Evolutionary conservation across 176 grass and related monocot genomes (phyloP).

Genomic region (Bothriochloa decipiens): DNA sequence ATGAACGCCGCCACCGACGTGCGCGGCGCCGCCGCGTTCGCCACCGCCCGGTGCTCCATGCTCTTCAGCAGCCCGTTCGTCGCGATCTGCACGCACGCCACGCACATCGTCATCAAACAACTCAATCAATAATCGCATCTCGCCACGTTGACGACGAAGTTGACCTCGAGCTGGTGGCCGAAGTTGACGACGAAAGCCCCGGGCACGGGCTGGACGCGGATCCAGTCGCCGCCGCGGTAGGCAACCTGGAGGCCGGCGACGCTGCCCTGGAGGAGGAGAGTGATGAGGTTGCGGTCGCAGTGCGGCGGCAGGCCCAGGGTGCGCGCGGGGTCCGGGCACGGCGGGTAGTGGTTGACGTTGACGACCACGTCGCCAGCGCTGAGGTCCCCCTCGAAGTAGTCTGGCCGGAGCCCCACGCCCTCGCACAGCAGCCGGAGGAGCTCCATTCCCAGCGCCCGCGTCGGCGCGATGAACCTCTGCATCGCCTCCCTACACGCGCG

Average conservation of each 20-base stretch:
- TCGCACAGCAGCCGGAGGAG: conserved; percentile 65
- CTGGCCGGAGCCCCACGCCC: conserved; percentile 56
- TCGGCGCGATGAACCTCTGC: conserved; percentile 48
- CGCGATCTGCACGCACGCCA: conserved; percentile 39
- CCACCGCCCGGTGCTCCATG: conserved; percentile 56
- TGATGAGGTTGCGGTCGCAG: conserved; percentile 74
- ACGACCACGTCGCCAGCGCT: conserved; percentile 59
- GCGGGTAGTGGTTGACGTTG: conserved; percentile 35
- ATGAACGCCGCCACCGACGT: conserved; percentile 58
- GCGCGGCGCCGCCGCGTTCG: conserved; percentile 32
- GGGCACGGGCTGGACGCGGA: conserved; percentile 43
- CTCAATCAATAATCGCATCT: too few species aligned
- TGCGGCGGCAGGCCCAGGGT: conserved; percentile 73
- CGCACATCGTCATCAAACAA: too few species aligned
- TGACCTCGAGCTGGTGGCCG: conserved; percentile 67
- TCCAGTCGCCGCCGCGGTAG: conserved; percentile 55
- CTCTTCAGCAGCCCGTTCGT: conserved; percentile 73
- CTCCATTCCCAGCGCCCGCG: conserved; percentile 54
- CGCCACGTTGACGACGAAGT: too few species aligned
- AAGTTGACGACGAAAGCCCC: conserved; percentile 71
- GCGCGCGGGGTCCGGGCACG: conserved; percentile 43
- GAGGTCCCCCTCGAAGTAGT: conserved; percentile 63
- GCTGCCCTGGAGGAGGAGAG: conserved; percentile 54
- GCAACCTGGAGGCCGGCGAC: conserved; percentile 62
- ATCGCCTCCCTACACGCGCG: conserved; percentile 14